Conservation (phyloP, 768 basidiomycete species). For the Daedaleopsis nitida region DNA sequence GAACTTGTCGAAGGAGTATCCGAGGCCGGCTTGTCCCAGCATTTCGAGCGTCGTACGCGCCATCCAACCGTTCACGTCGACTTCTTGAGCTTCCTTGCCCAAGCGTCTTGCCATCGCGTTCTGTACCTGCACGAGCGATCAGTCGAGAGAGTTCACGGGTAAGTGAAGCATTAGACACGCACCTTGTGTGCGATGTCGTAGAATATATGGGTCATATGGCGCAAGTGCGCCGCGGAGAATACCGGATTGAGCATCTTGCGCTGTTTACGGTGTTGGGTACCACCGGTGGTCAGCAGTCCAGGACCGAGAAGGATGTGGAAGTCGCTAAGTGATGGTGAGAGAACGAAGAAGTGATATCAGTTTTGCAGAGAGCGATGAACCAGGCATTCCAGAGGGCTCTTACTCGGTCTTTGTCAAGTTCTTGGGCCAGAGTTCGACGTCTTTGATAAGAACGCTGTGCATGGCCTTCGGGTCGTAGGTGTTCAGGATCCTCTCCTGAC, state of each 20-base stretch:
- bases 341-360: too few relatives aligned
- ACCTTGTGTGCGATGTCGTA: constrained; percentile 16
- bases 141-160: too few relatives aligned
- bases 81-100: background rate
- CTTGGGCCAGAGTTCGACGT: too few relatives aligned
- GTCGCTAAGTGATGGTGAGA: too few relatives aligned
- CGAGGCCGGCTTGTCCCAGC: constrained; percentile 17
- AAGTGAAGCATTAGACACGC: too few relatives aligned
- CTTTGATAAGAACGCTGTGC: too few relatives aligned
- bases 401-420: too few relatives aligned
- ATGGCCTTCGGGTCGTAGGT: too few relatives aligned
- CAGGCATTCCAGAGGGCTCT: too few relatives aligned
- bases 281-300: background rate
- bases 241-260: constrained; percentile 17
- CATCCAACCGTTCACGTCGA: constrained; percentile 18
- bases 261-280: constrained; percentile 5
- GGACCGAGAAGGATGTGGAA: constrained; percentile 1
- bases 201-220: constrained; percentile 15
- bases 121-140: constrained; percentile 13
- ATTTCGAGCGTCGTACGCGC: constrained; percentile 17
- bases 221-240: constrained; percentile 12
- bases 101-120: constrained; percentile 20
- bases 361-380: too few relatives aligned
- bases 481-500: too few relatives aligned
- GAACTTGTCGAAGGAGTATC: constrained; percentile 20